These are phyloP conservation scores for Xylariales sp. DNA, from an alignment of 2,329 filamentous ascomycete genomes.

Conservation along the genomic window DNA sequence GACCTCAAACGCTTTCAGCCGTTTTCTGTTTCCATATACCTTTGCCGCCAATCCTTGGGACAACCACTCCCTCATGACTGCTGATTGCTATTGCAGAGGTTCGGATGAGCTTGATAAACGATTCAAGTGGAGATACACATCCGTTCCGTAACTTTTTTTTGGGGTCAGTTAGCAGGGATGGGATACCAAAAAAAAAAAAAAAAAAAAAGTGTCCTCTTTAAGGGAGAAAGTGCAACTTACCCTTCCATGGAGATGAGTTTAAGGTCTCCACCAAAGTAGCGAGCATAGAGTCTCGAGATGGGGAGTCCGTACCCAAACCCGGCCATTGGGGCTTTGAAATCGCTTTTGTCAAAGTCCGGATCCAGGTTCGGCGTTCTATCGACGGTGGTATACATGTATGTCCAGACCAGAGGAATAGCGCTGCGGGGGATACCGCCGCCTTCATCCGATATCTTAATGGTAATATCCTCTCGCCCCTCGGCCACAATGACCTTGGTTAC, in stretches of 20 bases:
- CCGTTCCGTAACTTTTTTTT: slow-evolving; percentile 85
- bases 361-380: slow-evolving; percentile 92
- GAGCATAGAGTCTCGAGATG: slow-evolving; percentile 87
- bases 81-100: slow-evolving; percentile 90
- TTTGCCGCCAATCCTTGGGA: slow-evolving; percentile 63
- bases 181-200: too few species aligned
- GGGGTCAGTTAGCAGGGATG: too few species aligned
- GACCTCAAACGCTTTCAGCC: slow-evolving; percentile 68
- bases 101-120: slow-evolving; percentile 92
- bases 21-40: slow-evolving; percentile 46
- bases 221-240: slow-evolving; percentile 47
- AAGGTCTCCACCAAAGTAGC: slow-evolving; percentile 95
- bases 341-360: slow-evolving; percentile 96
- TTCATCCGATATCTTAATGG: slow-evolving; percentile 96
- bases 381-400: slow-evolving; percentile 99
- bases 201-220: too few species aligned
- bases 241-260: slow-evolving; percentile 99
- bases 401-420: slow-evolving; percentile 97
- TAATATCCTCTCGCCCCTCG: slow-evolving; percentile 97
- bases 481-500: slow-evolving; percentile 97
- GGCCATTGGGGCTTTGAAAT: slow-evolving; percentile 99
- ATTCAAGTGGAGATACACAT: slow-evolving; percentile 97
- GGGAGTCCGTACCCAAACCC: slow-evolving; percentile 97
- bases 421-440: slow-evolving; percentile 92
- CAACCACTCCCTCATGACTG: slow-evolving; percentile 75